phyloP scores from a whole-genome alignment of 257 asterid genomes.

The Haberlea rhodopensis region DNA sequence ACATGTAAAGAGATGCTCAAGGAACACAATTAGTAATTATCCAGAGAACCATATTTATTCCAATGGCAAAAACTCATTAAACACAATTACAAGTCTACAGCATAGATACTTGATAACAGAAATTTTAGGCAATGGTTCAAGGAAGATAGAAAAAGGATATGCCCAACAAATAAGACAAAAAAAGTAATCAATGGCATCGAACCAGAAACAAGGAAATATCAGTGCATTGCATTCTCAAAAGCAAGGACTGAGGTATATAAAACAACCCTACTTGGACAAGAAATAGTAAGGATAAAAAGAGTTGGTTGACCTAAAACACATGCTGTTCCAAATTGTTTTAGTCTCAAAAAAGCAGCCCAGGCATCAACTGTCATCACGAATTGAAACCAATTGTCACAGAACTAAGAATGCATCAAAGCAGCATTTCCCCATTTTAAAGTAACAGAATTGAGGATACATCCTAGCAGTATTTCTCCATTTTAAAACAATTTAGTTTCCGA shows the following conservation, averaged over 20 bases:
- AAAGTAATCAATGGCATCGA: background rate
- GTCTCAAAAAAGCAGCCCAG: background rate
- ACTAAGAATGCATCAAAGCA: constrained; percentile 1
- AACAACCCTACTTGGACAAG: background rate
- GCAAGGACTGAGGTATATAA: background rate
- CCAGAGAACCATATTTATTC: background rate
- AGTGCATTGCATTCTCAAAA: constrained; percentile 6
- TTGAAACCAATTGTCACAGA: background rate
- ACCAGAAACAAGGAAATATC: background rate
- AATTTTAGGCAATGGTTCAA: background rate
- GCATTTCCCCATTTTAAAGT: background rate
- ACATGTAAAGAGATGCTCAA: constrained; percentile 9
- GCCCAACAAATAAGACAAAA: background rate
- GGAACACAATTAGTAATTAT: constrained; percentile 4
- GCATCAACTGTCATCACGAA: background rate
- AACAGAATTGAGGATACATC: background rate
- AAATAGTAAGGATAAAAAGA: background rate
- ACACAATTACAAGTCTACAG: background rate
- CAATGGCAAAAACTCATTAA: background rate
- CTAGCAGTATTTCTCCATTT: background rate
- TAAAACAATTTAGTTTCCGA: background rate
- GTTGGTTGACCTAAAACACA: background rate
- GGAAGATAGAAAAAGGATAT: background rate
- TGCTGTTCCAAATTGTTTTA: background rate
- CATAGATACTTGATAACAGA: background rate